Percentiles rank a stretch among this genome's conserved stretches.
These are phyloP conservation scores for Botrytis porri DNA, from an alignment of 2,329 filamentous ascomycete genomes.

Conservation along the genomic window DNA sequence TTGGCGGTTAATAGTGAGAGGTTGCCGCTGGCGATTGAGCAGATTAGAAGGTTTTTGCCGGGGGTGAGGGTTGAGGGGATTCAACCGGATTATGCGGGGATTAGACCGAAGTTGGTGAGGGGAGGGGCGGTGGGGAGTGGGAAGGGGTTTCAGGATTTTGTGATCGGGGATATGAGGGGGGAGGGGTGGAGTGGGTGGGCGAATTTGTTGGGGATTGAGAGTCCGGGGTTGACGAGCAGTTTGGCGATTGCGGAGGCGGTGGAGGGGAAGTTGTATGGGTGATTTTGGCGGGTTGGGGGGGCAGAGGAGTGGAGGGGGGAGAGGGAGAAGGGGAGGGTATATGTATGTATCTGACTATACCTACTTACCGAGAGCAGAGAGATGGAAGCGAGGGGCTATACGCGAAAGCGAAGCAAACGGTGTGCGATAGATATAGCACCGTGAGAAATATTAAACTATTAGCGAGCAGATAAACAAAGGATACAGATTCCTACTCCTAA, in stretches of 20 bases:
- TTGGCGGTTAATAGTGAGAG: conserved; percentile 64
- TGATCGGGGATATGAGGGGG: conserved; percentile 63
- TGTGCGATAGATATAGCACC: neutral
- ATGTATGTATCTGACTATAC: neutral
- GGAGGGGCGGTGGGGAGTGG: conserved; percentile 59
- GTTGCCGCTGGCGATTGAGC: conserved; percentile 63
- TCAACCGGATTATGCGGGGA: conserved; percentile 82
- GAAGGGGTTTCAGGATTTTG: conserved; percentile 78
- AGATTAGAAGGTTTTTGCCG: conserved; percentile 79
- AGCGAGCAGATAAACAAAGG: neutral
- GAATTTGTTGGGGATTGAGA: conserved; percentile 90
- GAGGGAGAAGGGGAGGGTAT: neutral
- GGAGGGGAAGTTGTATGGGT: conserved; percentile 36
- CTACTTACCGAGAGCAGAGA: no score
- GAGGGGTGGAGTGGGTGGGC: conserved; percentile 79
- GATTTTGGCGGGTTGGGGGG: neutral
- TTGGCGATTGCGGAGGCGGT: conserved; percentile 85
- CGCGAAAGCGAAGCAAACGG: no score
- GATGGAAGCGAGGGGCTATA: no score
- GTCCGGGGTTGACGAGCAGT: conserved; percentile 82
- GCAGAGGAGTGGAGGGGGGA: neutral
- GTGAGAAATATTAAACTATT: neutral
- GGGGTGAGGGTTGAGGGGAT: conserved; percentile 64
- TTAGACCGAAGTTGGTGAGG: conserved; percentile 75
- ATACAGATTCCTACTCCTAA: neutral